Conservation (phyloP, 176 grass and related monocot species). For the Secale cereale region DNA sequence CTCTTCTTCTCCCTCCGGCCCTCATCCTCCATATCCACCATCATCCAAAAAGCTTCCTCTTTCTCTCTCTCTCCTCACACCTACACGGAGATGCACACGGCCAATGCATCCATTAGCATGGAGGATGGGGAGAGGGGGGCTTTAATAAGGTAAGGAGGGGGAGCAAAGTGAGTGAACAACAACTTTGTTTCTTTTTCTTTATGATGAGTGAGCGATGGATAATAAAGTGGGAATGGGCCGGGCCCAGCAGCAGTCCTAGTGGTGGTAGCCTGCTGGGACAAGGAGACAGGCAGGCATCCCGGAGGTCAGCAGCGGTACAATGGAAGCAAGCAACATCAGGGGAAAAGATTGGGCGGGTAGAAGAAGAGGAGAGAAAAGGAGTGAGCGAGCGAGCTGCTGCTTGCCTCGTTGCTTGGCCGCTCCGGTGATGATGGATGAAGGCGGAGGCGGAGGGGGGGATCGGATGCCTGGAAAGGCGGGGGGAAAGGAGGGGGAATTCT, state of each 20-base stretch:
- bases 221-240: neutral
- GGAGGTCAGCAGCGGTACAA: constrained; percentile 17
- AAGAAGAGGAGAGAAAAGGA: neutral
- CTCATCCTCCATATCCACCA: constrained; percentile 44
- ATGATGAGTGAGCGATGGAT: neutral
- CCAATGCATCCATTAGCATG: neutral
- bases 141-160: neutral
- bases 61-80: neutral
- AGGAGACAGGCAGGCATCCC: constrained; percentile 35
- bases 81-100: neutral
- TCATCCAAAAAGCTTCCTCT: neutral
- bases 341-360: neutral
- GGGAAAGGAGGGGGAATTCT: neutral
- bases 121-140: neutral
- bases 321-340: constrained; percentile 39
- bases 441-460: constrained; percentile 1
- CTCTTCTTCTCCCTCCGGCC: constrained; percentile 5
- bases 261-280: neutral
- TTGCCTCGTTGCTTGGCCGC: neutral
- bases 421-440: constrained; percentile 19
- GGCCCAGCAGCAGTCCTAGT: neutral
- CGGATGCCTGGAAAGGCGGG: constrained; percentile 19
- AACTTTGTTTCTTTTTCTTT: constrained; percentile 9
- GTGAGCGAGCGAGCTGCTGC: neutral
- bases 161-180: constrained; percentile 1